Evolutionary conservation across 2,329 filamentous ascomycete genomes (phyloP), one percentile per base, ranked within the genome.

Genomic region (Talaromyces sp.): DNA sequence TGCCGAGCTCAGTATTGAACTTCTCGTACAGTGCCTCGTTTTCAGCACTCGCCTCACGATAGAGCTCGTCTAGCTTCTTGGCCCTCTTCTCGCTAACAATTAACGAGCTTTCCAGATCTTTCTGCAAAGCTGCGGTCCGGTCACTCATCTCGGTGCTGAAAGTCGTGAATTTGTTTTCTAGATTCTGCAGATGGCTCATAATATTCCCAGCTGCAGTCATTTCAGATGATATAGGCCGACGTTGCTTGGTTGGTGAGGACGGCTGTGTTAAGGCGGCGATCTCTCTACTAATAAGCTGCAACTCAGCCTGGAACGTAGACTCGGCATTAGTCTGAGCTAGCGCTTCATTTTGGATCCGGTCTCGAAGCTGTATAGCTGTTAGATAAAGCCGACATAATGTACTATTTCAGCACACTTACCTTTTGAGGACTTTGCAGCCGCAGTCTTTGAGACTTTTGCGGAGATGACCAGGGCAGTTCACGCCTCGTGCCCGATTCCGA

Each of bases 11-110:
- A n/a, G 87, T 85, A 70, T 97, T 96, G 80, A 97, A 96, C 63
- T 88, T 88, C 66, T 93, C 90, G 74, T 97, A 97, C 60, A 98
- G 81, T 32, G 93, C 85, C 77, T 97, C 93, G 69, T 97, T 98
- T 79, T 98, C 93, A 0, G 91, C 90, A 68, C 88, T 92, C 17
- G 88, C 85, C 71, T 96, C 92, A 66, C 91, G 90, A 78, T 96
- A 96, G 57, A 96, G 80, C 75, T 96, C 90, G 72, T 97, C 93
- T 58, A 97, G 85, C 47, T 89, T 89, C 68, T 88, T 89, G 62
- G 88, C 88, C 68, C 95, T 93, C 62, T 84, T 84, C 72, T 97
- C 92, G 15, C 85, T 87, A 1, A 91, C 86, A 68, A 85, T 83
- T 15, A 96, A 81, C 1, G 87, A 88, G 22, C 81, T 85, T 49